These are phyloP conservation scores for Lolium multiflorum DNA, from an alignment of 176 grass and related monocot species.

Conservation along the genomic window DNA sequence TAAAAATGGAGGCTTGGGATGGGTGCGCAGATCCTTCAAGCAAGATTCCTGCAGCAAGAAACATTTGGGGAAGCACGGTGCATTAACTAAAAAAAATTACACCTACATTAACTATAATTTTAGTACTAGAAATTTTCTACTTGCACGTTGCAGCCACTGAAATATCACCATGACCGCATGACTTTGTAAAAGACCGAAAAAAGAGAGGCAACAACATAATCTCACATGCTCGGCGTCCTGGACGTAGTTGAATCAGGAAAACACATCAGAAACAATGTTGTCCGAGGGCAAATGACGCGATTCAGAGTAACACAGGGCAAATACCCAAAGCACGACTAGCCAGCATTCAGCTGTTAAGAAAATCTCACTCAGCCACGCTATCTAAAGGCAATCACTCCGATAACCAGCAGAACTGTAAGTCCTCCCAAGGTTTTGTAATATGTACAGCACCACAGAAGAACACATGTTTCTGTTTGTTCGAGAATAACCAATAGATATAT, in stretches of 20 bases:
- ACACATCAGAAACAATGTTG: too few species aligned
- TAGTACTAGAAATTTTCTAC: not conserved
- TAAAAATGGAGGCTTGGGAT: not conserved
- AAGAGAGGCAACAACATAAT: too few species aligned
- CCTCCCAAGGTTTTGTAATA: not conserved
- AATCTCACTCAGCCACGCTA: not conserved
- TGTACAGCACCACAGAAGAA: constrained; percentile 41
- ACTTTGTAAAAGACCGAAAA: too few species aligned
- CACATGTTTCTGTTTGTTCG: constrained; percentile 20
- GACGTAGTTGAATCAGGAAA: too few species aligned
- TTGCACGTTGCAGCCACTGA: not conserved
- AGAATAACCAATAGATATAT: not conserved
- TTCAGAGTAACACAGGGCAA: not conserved
- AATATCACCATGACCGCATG: not conserved
- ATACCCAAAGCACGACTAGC: not conserved
- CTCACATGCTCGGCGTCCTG: too few species aligned
- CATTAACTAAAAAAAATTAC: not conserved
- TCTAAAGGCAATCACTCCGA: not conserved
- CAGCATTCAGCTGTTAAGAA: not conserved
- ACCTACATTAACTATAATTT: too few species aligned
- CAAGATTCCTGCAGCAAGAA: not conserved
- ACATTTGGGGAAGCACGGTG: not conserved
- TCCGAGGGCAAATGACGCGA: not conserved
- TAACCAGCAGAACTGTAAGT: not conserved
- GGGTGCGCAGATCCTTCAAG: not conserved